phyloP scores from a whole-genome alignment of 208 protist species.

The Trypanosoma boissoni region DNA sequence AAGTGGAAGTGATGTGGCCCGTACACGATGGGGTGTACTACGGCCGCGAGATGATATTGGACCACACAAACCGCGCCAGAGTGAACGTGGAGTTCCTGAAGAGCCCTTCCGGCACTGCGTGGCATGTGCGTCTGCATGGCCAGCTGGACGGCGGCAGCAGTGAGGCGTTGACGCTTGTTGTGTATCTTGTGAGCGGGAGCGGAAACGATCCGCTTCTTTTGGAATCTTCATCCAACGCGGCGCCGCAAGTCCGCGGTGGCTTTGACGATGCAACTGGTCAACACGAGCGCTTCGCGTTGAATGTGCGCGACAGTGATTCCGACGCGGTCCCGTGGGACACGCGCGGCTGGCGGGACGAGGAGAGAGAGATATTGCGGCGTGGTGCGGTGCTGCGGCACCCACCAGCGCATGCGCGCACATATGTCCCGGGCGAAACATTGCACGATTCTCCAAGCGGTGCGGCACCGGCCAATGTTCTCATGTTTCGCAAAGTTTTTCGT shows the following conservation, averaged over 20 bases:
- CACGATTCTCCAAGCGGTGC: conserved; percentile 16
- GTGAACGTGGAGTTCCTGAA: conserved; percentile 82
- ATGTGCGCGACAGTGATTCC: conserved; percentile 59
- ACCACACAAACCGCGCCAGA: conserved; percentile 36
- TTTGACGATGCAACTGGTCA: conserved; percentile 29
- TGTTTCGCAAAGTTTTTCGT: conserved; percentile 69
- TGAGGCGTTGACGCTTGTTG: conserved; percentile 44
- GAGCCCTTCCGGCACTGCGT: conserved; percentile 67
- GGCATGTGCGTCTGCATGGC: conserved; percentile 79
- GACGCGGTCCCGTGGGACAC: conserved; percentile 73
- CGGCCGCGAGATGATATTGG: conserved; percentile 57
- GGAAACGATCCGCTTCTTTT: no score
- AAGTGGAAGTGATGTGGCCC: conserved; percentile 48
- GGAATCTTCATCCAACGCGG: no score
- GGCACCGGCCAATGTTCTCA: conserved; percentile 52
- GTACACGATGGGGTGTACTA: conserved; percentile 80
- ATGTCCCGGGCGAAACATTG: conserved; percentile 29
- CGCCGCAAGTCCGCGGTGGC: conserved; percentile 45
- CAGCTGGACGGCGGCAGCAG: conserved; percentile 35
- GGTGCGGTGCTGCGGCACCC: conserved; percentile 49
- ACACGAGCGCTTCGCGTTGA: conserved; percentile 48
- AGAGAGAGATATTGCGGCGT: conserved; percentile 34
- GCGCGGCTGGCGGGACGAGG: conserved; percentile 32
- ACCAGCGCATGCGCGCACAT: conserved; percentile 37
- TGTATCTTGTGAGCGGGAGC: conserved; percentile 63